Conservation (phyloP, 1,284 basidiomycete species). For the Pholiota adiposa region DNA sequence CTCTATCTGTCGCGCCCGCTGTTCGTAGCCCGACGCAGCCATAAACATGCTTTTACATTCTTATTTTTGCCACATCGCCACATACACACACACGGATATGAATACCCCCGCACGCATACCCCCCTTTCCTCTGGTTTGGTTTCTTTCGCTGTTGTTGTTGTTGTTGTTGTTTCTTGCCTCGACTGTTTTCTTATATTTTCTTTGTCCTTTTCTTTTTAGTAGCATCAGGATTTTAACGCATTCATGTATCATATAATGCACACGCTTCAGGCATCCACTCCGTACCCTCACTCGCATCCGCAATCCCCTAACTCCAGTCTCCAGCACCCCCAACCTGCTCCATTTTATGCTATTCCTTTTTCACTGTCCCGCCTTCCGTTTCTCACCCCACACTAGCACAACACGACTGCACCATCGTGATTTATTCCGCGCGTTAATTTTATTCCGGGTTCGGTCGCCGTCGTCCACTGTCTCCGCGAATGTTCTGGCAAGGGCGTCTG, state of each 20-base stretch:
- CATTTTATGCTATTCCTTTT: too few relatives aligned
- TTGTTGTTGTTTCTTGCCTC: not conserved
- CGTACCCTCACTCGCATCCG: not conserved
- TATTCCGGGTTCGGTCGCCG: not conserved
- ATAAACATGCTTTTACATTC: not conserved
- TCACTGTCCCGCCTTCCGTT: too few relatives aligned
- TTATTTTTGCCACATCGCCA: not conserved
- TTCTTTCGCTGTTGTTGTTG: not conserved
- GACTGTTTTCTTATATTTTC: not conserved
- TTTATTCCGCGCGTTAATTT: constrained; percentile 4
- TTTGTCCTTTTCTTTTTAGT: constrained; percentile 6
- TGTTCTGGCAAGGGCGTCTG: not conserved
- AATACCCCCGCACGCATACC: not conserved
- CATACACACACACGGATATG: not conserved
- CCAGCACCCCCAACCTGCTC: too few relatives aligned
- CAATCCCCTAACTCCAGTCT: not conserved
- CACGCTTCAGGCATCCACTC: not conserved
- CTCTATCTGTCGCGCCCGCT: too few relatives aligned
- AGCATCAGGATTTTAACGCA: constrained; percentile 16
- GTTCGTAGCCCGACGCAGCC: not conserved
- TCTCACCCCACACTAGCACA: too few relatives aligned
- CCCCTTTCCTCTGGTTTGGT: too few relatives aligned
- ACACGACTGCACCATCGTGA: not conserved
- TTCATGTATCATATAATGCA: constrained; percentile 21
- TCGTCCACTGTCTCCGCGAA: not conserved